Conservation (phyloP, 1,139 yeast species). For the Hemisphaericaspora lyxosophila region DNA sequence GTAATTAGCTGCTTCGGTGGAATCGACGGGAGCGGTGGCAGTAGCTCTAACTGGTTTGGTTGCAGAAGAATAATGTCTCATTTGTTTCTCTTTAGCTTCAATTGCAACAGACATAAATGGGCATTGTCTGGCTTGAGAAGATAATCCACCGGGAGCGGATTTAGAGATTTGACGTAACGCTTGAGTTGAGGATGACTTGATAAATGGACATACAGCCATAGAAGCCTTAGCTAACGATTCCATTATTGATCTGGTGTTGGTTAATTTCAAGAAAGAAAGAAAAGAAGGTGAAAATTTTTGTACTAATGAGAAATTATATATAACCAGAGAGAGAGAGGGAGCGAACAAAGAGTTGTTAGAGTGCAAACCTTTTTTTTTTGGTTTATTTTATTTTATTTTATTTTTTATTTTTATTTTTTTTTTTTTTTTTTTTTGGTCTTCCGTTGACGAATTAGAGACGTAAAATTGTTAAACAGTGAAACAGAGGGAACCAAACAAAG, state of each 20-base stretch:
- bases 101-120: constrained; percentile 89
- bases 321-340: too few relatives aligned
- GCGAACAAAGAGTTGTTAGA: too few relatives aligned
- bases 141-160: constrained; percentile 43
- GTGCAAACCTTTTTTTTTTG: neutral
- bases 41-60: constrained; percentile 53
- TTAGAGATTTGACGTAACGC: constrained; percentile 55
- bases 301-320: neutral
- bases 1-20: constrained; percentile 4
- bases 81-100: constrained; percentile 28
- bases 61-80: constrained; percentile 56
- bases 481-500: too few relatives aligned
- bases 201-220: constrained; percentile 80
- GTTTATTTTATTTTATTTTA: neutral
- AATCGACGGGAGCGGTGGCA: constrained; percentile 29
- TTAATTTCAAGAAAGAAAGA: neutral
- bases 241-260: constrained; percentile 41
- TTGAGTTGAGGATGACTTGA: constrained; percentile 64
- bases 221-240: constrained; percentile 80
- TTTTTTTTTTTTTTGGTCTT: constrained; percentile 1
- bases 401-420: neutral
- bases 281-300: neutral
- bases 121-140: constrained; percentile 68
- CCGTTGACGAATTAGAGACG: too few relatives aligned
- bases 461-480: too few relatives aligned